Conservation (phyloP, 2,329 filamentous ascomycete genomes). For the Pyrenochaeta sp. region DNA sequence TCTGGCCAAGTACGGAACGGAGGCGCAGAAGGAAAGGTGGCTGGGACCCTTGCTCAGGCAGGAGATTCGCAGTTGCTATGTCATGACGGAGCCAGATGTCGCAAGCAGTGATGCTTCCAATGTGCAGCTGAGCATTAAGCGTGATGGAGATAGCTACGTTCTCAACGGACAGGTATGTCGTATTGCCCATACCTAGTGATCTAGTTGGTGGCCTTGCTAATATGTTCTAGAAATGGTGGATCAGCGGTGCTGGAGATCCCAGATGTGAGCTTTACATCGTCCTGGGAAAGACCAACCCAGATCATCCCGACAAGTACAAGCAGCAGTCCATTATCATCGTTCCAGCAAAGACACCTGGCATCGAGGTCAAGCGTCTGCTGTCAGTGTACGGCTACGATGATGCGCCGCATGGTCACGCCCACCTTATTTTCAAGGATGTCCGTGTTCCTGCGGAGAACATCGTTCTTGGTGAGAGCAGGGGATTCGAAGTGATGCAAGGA, state of each 20-base stretch:
- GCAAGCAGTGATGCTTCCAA: slow-evolving; percentile 90
- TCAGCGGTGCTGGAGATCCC: slow-evolving; percentile 87
- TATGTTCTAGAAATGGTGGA: slow-evolving; percentile 94
- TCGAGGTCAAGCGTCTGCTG: slow-evolving; percentile 89
- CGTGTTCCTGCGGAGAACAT: slow-evolving; percentile 81
- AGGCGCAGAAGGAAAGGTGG: slow-evolving; percentile 83
- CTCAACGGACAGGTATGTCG: slow-evolving; percentile 78
- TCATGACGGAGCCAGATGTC: slow-evolving; percentile 89
- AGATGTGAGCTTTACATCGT: slow-evolving; percentile 91
- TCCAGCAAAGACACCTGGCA: slow-evolving; percentile 77
- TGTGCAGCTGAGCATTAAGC: slow-evolving; percentile 79
- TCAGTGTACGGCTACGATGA: slow-evolving; percentile 94
- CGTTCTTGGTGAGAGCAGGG: slow-evolving; percentile 86
- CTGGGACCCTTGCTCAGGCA: slow-evolving; percentile 79
- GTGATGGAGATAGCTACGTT: slow-evolving; percentile 84
- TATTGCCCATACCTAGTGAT: not conserved
- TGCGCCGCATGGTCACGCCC: slow-evolving; percentile 94
- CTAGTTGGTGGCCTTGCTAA: slow-evolving; percentile 47
- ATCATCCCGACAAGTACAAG: slow-evolving; percentile 76
- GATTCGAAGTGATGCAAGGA: slow-evolving; percentile 98
- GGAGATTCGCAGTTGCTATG: slow-evolving; percentile 82
- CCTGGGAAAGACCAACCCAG: slow-evolving; percentile 86
- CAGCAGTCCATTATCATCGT: slow-evolving; percentile 93
- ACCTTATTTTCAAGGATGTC: slow-evolving; percentile 86
- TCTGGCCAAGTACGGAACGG: slow-evolving; percentile 85